Evolutionary conservation across 768 basidiomycete species (phyloP).

Genomic region (Lyophyllum atratum): DNA sequence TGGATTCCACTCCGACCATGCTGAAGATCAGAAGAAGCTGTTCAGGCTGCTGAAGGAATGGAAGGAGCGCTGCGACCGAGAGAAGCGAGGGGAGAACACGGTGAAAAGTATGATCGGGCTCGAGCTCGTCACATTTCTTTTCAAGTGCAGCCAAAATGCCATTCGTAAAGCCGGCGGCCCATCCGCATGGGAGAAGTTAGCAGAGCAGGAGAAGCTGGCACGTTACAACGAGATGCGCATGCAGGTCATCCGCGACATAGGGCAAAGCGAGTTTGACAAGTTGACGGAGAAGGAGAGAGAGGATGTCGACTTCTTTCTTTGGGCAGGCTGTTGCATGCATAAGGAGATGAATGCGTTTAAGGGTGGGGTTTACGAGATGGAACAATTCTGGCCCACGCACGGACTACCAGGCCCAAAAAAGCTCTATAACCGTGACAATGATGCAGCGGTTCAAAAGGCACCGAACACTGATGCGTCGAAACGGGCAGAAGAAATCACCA

Average conservation of each 20-base stretch:
- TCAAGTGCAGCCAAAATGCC: not conserved
- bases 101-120: not conserved
- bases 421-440: constrained; percentile 27
- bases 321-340: constrained; percentile 32
- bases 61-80: not conserved
- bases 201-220: not conserved
- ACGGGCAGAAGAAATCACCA: constrained; percentile 18
- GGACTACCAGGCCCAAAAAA: constrained; percentile 12
- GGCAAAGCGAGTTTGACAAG: constrained; percentile 11
- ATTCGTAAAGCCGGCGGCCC: not conserved
- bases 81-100: not conserved
- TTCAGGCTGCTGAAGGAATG: not conserved
- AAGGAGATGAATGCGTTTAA: constrained; percentile 28
- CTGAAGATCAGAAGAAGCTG: constrained; percentile 26
- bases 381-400: constrained; percentile 11
- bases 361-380: constrained; percentile 20
- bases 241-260: not conserved
- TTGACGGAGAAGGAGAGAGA: constrained; percentile 1
- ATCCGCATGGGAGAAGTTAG: not conserved
- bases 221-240: not conserved
- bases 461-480: constrained; percentile 3
- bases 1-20: constrained; percentile 19
- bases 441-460: constrained; percentile 1
- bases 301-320: constrained; percentile 14
- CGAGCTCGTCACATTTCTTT: not conserved